A percentile compares a stretch with the other conserved stretches of the same genome.
These are phyloP conservation scores for Boletus speciosus DNA, from an alignment of 768 basidiomycete species.

Conservation along the genomic window DNA sequence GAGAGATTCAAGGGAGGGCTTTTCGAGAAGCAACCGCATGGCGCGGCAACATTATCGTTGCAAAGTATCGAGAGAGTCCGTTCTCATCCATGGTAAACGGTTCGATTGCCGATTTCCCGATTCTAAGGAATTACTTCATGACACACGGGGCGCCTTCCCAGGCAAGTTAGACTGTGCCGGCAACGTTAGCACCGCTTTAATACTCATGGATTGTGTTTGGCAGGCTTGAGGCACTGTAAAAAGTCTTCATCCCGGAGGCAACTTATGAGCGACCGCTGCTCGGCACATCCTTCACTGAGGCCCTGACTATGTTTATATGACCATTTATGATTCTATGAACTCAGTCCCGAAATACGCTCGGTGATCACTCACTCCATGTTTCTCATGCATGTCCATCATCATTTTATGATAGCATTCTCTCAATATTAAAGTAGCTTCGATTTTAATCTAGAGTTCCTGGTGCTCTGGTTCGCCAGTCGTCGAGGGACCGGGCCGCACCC, in stretches of 20 bases:
- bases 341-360: not conserved
- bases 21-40: constrained; percentile 66
- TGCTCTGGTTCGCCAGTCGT: constrained; percentile 13
- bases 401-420: constrained; percentile 15
- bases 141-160: constrained; percentile 55
- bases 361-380: constrained; percentile 22
- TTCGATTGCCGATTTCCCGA: constrained; percentile 82
- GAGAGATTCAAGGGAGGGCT: constrained; percentile 64
- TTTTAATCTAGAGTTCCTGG: constrained; percentile 31
- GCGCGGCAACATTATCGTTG: constrained; percentile 77
- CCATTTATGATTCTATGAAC: constrained; percentile 27
- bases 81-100: constrained; percentile 60
- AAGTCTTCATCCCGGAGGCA: constrained; percentile 1
- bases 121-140: constrained; percentile 74
- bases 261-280: not conserved
- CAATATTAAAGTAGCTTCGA: constrained; percentile 8
- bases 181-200: constrained; percentile 8
- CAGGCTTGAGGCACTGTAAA: constrained; percentile 26
- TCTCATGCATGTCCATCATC: constrained; percentile 21
- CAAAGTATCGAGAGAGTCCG: constrained; percentile 54
- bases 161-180: constrained; percentile 32
- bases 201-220: constrained; percentile 23
- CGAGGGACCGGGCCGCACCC: constrained; percentile 17
- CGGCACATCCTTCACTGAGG: constrained; percentile 11
- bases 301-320: constrained; percentile 18